Percentiles rank a stretch among this genome's conserved stretches.
Conservation (phyloP, 345 rosid species). For the Eucalyptus sp. region DNA sequence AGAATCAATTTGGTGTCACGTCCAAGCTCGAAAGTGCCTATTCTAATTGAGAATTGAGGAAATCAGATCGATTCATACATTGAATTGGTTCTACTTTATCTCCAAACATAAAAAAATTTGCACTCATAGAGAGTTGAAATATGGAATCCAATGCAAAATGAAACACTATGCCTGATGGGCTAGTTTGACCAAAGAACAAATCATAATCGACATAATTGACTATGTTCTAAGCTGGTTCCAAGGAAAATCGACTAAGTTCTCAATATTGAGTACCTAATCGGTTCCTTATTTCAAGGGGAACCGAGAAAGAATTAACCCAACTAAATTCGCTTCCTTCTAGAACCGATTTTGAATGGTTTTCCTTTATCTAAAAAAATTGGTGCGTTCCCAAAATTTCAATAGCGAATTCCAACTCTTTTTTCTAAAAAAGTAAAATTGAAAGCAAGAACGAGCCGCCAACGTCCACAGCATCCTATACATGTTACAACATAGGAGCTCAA, state of each 20-base stretch:
- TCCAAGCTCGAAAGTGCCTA: neutral
- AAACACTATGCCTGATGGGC: neutral
- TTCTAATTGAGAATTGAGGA: neutral
- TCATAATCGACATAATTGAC: neutral
- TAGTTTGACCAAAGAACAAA: neutral
- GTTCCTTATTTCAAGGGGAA: neutral
- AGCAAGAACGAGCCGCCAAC: neutral
- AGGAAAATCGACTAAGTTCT: neutral
- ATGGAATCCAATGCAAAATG: neutral
- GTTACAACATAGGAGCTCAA: neutral
- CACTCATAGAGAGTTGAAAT: neutral
- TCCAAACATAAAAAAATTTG: rapidly evolving
- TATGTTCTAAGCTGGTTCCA: rapidly evolving
- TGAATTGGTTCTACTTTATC: neutral
- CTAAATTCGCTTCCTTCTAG: rapidly evolving
- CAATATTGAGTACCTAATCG: neutral
- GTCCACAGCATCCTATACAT: neutral
- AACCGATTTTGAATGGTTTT: neutral
- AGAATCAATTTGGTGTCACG: neutral
- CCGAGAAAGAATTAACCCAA: neutral
- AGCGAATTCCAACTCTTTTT: neutral
- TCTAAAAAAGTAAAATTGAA: neutral
- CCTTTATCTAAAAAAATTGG: neutral
- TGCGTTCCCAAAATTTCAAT: too few species aligned
- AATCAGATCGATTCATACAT: neutral